Evolutionary conservation across 2,329 filamentous ascomycete genomes (phyloP).

Genomic region (Lizonia empirigonia): DNA sequence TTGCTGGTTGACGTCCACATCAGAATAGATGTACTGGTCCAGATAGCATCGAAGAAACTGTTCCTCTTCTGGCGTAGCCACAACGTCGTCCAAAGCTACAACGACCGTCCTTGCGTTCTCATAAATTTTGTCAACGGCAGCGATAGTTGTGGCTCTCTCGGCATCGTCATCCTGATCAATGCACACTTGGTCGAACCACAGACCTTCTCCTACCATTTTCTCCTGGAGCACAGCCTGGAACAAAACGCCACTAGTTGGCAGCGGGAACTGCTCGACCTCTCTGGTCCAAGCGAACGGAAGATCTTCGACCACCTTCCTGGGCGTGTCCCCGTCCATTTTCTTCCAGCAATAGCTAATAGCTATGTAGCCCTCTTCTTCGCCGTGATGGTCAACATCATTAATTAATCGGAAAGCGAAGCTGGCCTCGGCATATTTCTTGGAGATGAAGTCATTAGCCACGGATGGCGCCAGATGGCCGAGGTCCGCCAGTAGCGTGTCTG

Average conservation of each 20-base stretch:
- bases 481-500: constrained; percentile 32
- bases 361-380: constrained; percentile 49
- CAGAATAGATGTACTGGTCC: constrained; percentile 42
- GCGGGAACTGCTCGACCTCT: constrained; percentile 45
- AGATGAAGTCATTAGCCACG: constrained; percentile 39
- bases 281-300: constrained; percentile 45
- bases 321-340: constrained; percentile 31
- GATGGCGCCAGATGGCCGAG: constrained; percentile 36
- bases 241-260: constrained; percentile 48
- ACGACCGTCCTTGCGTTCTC: constrained; percentile 49
- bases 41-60: constrained; percentile 48
- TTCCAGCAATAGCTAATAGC: constrained; percentile 54
- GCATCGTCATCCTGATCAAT: constrained; percentile 50
- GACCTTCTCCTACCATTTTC: constrained; percentile 45
- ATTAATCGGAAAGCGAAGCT: constrained; percentile 49
- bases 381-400: constrained; percentile 38
- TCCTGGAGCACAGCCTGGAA: constrained; percentile 52
- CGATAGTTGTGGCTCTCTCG: constrained; percentile 49
- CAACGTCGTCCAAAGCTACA: constrained; percentile 51
- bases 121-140: constrained; percentile 52
- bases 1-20: constrained; percentile 28
- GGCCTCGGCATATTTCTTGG: constrained; percentile 27
- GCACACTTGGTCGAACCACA: constrained; percentile 56
- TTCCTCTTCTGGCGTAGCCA: constrained; percentile 43
- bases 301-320: constrained; percentile 33